These are phyloP conservation scores for Miscanthus sacchariflorus DNA, from an alignment of 202 grass and related monocot genomes.

Conservation along the genomic window DNA sequence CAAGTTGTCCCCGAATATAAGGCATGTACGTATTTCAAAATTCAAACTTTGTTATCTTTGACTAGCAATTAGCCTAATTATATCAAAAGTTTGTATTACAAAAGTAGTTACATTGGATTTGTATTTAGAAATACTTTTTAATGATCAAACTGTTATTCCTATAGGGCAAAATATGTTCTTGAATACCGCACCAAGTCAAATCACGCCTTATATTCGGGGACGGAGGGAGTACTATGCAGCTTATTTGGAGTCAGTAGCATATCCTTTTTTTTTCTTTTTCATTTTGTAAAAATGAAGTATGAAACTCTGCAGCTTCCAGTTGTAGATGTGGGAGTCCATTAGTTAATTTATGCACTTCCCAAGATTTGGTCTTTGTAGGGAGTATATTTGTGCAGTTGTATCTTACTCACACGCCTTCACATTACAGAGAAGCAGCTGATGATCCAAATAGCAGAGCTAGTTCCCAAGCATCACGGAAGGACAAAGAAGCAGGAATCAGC, in stretches of 20 bases:
- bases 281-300: background rate
- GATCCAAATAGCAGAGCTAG: slow-evolving; percentile 82
- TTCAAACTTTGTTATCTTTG: no score
- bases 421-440: slow-evolving; percentile 84
- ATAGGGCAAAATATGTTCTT: no score
- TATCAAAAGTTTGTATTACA: no score
- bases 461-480: slow-evolving; percentile 94
- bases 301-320: background rate
- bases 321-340: background rate
- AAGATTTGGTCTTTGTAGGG: background rate
- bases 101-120: no score
- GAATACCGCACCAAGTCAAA: no score
- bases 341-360: background rate
- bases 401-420: slow-evolving; percentile 36
- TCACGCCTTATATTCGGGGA: no score
- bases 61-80: no score
- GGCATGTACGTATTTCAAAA: no score
- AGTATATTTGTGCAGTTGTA: slow-evolving; percentile 16
- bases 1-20: background rate
- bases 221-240: no score
- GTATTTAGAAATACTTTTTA: no score
- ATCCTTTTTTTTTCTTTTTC: background rate
- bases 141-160: no score
- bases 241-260: no score
- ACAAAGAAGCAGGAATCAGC: slow-evolving; percentile 79